phyloP scores from a whole-genome alignment of 805 yeast species.

The Cyberlindnera japonica region DNA sequence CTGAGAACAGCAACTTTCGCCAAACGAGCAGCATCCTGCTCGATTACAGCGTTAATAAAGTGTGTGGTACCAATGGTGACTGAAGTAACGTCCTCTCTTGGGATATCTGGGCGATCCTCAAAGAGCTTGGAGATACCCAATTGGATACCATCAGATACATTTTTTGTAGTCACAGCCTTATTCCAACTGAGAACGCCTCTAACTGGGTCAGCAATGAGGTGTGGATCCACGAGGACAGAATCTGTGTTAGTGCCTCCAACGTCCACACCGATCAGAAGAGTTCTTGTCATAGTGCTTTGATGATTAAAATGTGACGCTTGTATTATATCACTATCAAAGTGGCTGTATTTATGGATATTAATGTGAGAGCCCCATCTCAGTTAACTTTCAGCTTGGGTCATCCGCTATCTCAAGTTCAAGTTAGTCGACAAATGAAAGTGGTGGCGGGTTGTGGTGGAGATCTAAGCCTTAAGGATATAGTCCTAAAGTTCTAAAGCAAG shows the following conservation, averaged over 20 bases:
- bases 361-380: no score
- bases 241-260: constrained; percentile 53
- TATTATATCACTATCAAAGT: no score
- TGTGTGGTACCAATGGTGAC: constrained; percentile 50
- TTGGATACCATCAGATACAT: constrained; percentile 41
- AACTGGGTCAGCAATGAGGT: constrained; percentile 16
- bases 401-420: no score
- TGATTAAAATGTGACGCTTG: constrained; percentile 18
- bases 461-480: no score
- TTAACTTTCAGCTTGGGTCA: no score
- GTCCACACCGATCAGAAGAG: constrained; percentile 41
- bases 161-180: constrained; percentile 41
- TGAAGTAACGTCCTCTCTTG: constrained; percentile 32
- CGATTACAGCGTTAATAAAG: constrained; percentile 47
- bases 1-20: constrained; percentile 42
- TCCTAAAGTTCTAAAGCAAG: no score
- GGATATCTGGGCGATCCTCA: constrained; percentile 27
- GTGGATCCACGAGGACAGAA: constrained; percentile 43
- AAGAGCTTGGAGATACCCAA: constrained; percentile 34
- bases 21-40: constrained; percentile 39
- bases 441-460: no score
- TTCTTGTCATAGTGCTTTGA: constrained; percentile 15
- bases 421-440: no score
- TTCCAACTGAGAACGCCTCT: constrained; percentile 39
- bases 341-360: no score